Percentiles rank a stretch among this genome's conserved stretches.
phyloP scores from a whole-genome alignment of 768 basidiomycete genomes.

The Leucogyrophana mollusca region DNA sequence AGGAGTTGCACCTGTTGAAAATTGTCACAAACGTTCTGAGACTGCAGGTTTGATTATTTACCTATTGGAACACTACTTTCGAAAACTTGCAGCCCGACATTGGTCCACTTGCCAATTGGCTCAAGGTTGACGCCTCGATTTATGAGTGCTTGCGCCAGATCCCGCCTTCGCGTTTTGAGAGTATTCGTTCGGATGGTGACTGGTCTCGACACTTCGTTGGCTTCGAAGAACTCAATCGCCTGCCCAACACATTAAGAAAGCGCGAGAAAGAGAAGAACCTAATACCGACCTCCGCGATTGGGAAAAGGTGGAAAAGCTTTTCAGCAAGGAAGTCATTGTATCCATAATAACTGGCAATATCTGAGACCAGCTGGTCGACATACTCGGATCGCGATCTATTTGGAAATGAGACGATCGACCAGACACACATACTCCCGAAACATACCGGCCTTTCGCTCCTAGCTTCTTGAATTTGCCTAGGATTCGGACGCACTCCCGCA shows the following conservation, averaged over 20 bases:
- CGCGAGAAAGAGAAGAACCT: not conserved
- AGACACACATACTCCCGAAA: conserved; percentile 14
- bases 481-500: conserved; percentile 73
- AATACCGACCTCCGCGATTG: conserved; percentile 84
- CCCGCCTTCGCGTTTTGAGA: conserved; percentile 86
- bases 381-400: conserved; percentile 86
- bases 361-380: conserved; percentile 79
- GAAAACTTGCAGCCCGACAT: conserved; percentile 98
- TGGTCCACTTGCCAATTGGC: conserved; percentile 99
- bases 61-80: conserved; percentile 95
- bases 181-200: conserved; percentile 99
- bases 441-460: conserved; percentile 67
- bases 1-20: conserved; percentile 77
- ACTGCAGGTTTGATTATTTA: conserved; percentile 19
- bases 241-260: conserved; percentile 28
- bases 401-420: conserved; percentile 3
- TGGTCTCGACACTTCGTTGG: conserved; percentile 92
- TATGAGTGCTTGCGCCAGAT: conserved; percentile 90
- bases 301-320: conserved; percentile 92
- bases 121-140: conserved; percentile 97
- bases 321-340: conserved; percentile 95
- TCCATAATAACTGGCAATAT: conserved; percentile 95
- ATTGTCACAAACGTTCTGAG: conserved; percentile 3
- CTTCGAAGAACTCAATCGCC: conserved; percentile 98
- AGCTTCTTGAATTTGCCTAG: conserved; percentile 70